These are phyloP conservation scores for Colletotrichum tamarilloi DNA, from an alignment of 2,329 filamentous ascomycete species.

Conservation along the genomic window DNA sequence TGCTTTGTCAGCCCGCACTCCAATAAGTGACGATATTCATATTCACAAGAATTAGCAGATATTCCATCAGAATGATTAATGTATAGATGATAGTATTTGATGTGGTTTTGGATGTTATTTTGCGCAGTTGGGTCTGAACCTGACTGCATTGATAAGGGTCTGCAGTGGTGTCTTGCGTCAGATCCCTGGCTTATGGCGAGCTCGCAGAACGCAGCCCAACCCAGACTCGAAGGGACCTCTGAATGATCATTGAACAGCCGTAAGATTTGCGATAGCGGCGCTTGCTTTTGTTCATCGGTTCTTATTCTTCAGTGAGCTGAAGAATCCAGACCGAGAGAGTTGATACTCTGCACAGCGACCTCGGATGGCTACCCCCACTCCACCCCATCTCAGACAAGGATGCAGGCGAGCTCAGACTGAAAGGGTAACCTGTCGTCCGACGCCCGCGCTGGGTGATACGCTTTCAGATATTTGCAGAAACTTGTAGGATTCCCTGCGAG, in stretches of 20 bases:
- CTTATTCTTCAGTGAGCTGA: not conserved
- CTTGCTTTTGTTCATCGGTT: no score
- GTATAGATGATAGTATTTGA: not conserved
- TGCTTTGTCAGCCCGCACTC: not conserved
- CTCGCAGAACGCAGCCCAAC: not conserved
- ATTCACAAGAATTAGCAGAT: not conserved
- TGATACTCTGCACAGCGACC: not conserved
- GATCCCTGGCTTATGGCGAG: conserved; percentile 13
- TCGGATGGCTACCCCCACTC: not conserved
- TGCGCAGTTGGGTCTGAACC: not conserved
- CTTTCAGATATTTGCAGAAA: no score
- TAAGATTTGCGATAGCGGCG: not conserved
- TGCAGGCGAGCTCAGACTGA: not conserved
- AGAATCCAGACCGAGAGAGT: no score
- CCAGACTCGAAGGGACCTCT: not conserved
- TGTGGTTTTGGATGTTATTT: not conserved
- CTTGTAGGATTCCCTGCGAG: no score
- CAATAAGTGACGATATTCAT: not conserved
- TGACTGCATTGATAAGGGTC: not conserved
- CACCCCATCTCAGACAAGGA: not conserved
- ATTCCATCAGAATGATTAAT: not conserved
- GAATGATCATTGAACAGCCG: not conserved
- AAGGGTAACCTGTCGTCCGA: no score
- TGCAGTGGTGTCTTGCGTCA: conserved; percentile 15
- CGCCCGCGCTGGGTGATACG: no score